Conservation (phyloP, 2,329 filamentous ascomycete species). For the Epichloe amarillans region DNA sequence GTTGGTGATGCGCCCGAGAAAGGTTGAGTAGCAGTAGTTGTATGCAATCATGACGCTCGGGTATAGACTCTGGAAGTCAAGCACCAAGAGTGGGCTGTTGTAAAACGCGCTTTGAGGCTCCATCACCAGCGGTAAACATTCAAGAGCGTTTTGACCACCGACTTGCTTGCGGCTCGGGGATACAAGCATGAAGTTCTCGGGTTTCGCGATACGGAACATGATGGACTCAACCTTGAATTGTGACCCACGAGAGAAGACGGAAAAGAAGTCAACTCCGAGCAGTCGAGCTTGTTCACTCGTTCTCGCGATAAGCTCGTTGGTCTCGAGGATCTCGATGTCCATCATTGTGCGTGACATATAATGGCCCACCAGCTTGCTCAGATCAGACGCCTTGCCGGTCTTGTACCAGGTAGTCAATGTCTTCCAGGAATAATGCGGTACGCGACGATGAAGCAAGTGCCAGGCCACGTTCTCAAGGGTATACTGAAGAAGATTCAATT, state of each 20-base stretch:
- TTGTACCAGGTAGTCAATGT: constrained; percentile 74
- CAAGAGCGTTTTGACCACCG: constrained; percentile 82
- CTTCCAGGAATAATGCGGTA: constrained; percentile 74
- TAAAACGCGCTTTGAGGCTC: constrained; percentile 95
- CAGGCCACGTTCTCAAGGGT: constrained; percentile 94
- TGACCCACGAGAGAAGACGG: constrained; percentile 84
- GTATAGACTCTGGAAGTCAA: constrained; percentile 94
- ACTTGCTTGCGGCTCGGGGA: constrained; percentile 89
- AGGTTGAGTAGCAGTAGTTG: constrained; percentile 98
- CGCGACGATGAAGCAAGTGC: constrained; percentile 72
- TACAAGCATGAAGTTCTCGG: constrained; percentile 82
- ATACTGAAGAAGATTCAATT: constrained; percentile 83
- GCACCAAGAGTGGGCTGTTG: constrained; percentile 71
- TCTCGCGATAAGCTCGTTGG: constrained; percentile 75
- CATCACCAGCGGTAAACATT: constrained; percentile 93
- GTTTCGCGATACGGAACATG: constrained; percentile 97
- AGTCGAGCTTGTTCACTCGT: constrained; percentile 91
- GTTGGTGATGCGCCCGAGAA: constrained; percentile 67
- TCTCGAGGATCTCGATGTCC: constrained; percentile 80
- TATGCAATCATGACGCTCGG: constrained; percentile 98
- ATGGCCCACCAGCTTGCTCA: constrained; percentile 65
- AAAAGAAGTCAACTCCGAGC: constrained; percentile 91
- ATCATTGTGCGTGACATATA: constrained; percentile 64
- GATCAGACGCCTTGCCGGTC: constrained; percentile 51
- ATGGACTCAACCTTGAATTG: constrained; percentile 98